phyloP scores from a whole-genome alignment of 768 basidiomycete species.

The Glaciozyma martinii region DNA sequence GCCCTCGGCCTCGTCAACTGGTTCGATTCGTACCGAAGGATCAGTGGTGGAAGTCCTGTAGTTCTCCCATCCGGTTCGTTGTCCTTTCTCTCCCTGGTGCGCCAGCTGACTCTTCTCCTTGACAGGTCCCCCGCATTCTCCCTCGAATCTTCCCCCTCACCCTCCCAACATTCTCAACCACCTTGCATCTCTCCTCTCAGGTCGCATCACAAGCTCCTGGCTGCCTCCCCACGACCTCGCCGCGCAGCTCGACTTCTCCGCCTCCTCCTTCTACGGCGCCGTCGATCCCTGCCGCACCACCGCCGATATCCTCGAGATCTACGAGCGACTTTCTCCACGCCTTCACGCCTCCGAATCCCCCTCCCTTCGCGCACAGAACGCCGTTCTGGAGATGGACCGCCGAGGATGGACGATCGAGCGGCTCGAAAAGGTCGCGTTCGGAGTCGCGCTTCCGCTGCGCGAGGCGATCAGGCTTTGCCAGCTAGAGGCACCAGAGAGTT shows the following conservation, averaged over 20 bases:
- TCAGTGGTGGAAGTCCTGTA: background rate
- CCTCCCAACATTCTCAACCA: constrained; percentile 1
- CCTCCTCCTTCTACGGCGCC: constrained; percentile 4
- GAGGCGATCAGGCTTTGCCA: constrained; percentile 83
- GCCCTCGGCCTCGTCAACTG: background rate
- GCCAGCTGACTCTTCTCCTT: background rate
- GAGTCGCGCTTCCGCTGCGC: constrained; percentile 53
- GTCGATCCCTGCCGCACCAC: background rate
- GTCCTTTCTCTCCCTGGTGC: background rate
- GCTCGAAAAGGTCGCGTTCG: constrained; percentile 34
- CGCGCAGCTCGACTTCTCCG: background rate
- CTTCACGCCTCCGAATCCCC: background rate
- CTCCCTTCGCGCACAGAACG: background rate
- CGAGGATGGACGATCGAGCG: constrained; percentile 28
- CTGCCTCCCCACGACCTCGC: background rate
- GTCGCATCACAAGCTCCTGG: background rate
- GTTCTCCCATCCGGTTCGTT: background rate
- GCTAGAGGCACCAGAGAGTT: constrained; percentile 61
- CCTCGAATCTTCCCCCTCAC: constrained; percentile 1
- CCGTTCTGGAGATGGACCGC: constrained; percentile 4
- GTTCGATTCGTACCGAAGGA: constrained; percentile 8
- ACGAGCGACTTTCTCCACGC: background rate
- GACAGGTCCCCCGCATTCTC: background rate
- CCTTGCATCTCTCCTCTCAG: background rate
- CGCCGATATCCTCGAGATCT: constrained; percentile 3